Evolutionary conservation across 768 basidiomycete genomes (phyloP).

Genomic region (Myochromella boudieri): DNA sequence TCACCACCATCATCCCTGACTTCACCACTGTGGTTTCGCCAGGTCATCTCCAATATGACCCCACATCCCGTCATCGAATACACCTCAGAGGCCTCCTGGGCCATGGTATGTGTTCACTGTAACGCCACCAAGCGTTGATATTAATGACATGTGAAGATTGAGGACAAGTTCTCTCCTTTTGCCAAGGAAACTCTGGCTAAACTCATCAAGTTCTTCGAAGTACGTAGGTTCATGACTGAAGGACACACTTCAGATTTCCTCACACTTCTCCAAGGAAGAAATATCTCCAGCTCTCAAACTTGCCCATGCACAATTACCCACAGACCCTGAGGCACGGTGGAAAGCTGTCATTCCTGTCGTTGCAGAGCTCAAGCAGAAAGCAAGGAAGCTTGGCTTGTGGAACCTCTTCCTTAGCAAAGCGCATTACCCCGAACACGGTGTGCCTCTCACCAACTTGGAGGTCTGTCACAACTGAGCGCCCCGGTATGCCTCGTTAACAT

Average conservation of each 20-base stretch:
- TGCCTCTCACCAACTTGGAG: constrained; percentile 92
- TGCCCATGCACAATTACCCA: constrained; percentile 80
- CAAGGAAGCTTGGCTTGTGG: constrained; percentile 90
- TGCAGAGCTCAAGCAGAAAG: constrained; percentile 83
- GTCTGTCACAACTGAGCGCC: constrained; percentile 36
- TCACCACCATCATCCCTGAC: constrained; percentile 2
- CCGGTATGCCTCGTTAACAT: background rate
- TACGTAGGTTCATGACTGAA: constrained; percentile 30
- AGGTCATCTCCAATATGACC: constrained; percentile 39
- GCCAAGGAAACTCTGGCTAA: constrained; percentile 86
- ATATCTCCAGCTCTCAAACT: constrained; percentile 77
- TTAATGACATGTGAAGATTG: constrained; percentile 49
- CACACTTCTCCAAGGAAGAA: constrained; percentile 63
- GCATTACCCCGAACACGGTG: constrained; percentile 88
- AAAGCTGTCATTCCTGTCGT: constrained; percentile 79
- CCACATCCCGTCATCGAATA: constrained; percentile 73
- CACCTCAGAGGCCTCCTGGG: constrained; percentile 86
- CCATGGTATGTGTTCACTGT: constrained; percentile 56
- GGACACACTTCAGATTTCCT: too few species aligned
- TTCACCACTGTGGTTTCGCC: constrained; percentile 2
- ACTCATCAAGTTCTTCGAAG: constrained; percentile 84
- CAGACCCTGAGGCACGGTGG: constrained; percentile 77
- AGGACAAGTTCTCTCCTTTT: constrained; percentile 90
- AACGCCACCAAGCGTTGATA: background rate
- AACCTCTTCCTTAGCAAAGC: constrained; percentile 94